phyloP scores from a whole-genome alignment of 768 basidiomycete genomes.

The Cystofilobasidium bisporidii region DNA sequence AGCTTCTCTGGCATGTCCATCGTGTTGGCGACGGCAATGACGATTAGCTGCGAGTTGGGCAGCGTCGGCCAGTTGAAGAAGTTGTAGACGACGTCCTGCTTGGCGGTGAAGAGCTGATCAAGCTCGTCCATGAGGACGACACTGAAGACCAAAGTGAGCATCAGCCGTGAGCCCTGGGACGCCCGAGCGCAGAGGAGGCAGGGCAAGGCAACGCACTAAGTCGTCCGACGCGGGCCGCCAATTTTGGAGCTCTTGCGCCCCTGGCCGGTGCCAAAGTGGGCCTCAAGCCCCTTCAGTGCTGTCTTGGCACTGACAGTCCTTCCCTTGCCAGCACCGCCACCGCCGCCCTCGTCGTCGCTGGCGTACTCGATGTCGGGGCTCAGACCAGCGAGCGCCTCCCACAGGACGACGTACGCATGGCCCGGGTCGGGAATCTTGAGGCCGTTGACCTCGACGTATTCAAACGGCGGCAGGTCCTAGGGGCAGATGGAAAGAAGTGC shows the following conservation, averaged over 20 bases:
- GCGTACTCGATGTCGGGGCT: slow-evolving; percentile 39
- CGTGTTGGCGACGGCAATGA: slow-evolving; percentile 94
- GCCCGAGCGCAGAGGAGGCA: not conserved
- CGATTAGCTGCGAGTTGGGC: slow-evolving; percentile 74
- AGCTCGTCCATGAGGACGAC: slow-evolving; percentile 98
- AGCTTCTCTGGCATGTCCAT: slow-evolving; percentile 96
- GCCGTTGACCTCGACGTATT: slow-evolving; percentile 95
- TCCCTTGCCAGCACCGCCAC: slow-evolving; percentile 36
- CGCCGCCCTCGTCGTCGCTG: slow-evolving; percentile 7
- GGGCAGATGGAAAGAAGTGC: slow-evolving; percentile 6
- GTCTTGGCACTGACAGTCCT: slow-evolving; percentile 66
- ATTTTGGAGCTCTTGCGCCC: slow-evolving; percentile 43
- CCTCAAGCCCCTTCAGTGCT: slow-evolving; percentile 65
- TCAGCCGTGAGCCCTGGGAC: not conserved
- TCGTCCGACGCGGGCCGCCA: slow-evolving; percentile 65
- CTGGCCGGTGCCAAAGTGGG: slow-evolving; percentile 57
- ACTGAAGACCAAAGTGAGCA: slow-evolving; percentile 42
- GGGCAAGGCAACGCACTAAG: slow-evolving; percentile 54
- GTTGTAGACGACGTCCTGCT: slow-evolving; percentile 97
- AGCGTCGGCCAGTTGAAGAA: slow-evolving; percentile 99
- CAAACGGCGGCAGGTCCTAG: slow-evolving; percentile 87
- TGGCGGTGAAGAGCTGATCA: slow-evolving; percentile 88
- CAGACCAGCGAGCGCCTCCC: slow-evolving; percentile 84
- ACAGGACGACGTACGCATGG: slow-evolving; percentile 83
- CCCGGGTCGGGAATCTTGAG: slow-evolving; percentile 82